phyloP scores from a whole-genome alignment of 768 basidiomycete genomes.

The Cubamyces lactineus region DNA sequence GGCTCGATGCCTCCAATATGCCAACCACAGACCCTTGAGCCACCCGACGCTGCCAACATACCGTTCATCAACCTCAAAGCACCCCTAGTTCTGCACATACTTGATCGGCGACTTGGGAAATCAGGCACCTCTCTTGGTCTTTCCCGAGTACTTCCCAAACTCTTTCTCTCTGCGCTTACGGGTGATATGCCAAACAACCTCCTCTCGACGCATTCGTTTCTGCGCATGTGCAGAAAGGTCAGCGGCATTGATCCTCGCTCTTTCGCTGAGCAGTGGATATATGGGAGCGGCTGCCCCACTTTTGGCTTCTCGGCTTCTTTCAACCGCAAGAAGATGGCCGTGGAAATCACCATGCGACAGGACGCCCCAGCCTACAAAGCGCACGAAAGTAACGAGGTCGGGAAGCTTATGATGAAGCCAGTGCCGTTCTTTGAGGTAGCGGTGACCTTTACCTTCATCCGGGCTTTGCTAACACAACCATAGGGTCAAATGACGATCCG shows the following conservation, averaged over 20 bases:
- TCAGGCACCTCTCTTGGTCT: constrained; percentile 94
- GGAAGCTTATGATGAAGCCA: constrained; percentile 72
- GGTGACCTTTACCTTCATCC: background rate
- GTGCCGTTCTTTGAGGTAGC: constrained; percentile 87
- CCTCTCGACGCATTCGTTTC: constrained; percentile 87
- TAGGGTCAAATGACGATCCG: constrained; percentile 98
- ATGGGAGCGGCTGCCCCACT: constrained; percentile 92
- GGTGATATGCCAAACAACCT: constrained; percentile 87
- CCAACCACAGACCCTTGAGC: constrained; percentile 82
- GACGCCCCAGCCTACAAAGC: constrained; percentile 74
- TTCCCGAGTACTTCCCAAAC: constrained; percentile 91
- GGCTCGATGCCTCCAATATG: constrained; percentile 93
- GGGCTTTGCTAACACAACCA: background rate
- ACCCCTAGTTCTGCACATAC: constrained; percentile 93
- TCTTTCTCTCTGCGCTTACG: constrained; percentile 91
- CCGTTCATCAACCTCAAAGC: constrained; percentile 95
- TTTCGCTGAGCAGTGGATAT: constrained; percentile 99
- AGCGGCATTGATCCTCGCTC: constrained; percentile 86
- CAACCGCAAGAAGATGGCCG: constrained; percentile 97
- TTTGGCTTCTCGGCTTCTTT: constrained; percentile 91
- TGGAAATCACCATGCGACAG: constrained; percentile 94
- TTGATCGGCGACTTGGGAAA: constrained; percentile 92
- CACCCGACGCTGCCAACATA: constrained; percentile 76
- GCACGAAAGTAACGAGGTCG: constrained; percentile 69
- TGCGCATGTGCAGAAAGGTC: constrained; percentile 90